Evolutionary conservation across 805 yeast genomes (phyloP).

Genomic region (Kazachstania psychrophila): DNA sequence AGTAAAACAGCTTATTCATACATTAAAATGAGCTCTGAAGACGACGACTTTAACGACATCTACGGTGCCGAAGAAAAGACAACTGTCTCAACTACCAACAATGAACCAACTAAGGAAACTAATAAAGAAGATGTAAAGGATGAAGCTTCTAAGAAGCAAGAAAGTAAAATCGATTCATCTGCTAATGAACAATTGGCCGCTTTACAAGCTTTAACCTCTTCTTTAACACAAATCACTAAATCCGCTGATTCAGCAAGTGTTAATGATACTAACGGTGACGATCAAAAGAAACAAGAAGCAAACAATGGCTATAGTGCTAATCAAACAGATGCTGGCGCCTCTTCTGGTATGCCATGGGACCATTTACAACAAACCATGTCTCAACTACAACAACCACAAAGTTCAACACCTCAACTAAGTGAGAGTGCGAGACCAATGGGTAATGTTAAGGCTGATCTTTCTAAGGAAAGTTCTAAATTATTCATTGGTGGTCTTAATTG

Average conservation of each 20-base stretch:
- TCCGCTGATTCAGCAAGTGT: neutral
- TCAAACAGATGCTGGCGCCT: too few relatives aligned
- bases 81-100: neutral
- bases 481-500: conserved; percentile 95
- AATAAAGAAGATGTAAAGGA: conserved; percentile 1
- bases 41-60: conserved; percentile 93
- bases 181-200: conserved; percentile 29
- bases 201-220: conserved; percentile 29
- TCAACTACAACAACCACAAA: conserved; percentile 18
- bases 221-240: conserved; percentile 8
- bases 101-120: conserved; percentile 1
- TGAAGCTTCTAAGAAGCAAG: conserved; percentile 1
- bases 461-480: conserved; percentile 81
- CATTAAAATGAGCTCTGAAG: conserved; percentile 70
- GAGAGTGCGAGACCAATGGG: neutral
- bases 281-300: neutral
- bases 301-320: neutral
- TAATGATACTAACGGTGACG: neutral
- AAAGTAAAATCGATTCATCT: conserved; percentile 4
- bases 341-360: conserved; percentile 25
- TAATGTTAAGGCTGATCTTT: conserved; percentile 37
- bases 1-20: too few relatives aligned
- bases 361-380: conserved; percentile 25
- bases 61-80: conserved; percentile 36
- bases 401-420: neutral